Base-by-base conservation (phyloP, 2,329 filamentous ascomycete genomes). In the Graphilbum fragrans region DNA sequence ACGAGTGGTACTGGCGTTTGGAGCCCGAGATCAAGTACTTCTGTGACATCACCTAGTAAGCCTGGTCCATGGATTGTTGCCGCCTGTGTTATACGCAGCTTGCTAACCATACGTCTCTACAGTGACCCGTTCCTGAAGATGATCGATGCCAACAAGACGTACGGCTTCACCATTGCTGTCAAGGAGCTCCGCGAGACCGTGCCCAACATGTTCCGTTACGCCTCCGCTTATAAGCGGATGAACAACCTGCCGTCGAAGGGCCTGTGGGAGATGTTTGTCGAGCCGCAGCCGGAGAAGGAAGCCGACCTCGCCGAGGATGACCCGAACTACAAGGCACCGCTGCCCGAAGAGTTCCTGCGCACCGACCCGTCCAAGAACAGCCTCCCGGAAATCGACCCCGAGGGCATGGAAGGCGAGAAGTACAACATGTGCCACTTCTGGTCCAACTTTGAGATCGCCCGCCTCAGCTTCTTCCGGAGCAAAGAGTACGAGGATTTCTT, bases 381-480 rank as follows among this genome's bases (percentile, higher is more conserved):
- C 27, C 64, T 86, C n/a, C 79, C 82, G 23, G 79, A 92, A 34
- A 83, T 95, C 43, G 86, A 96, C 55, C 80, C 82, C 0, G 88
- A 96, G 56, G 76, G 80, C 34, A 98, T 98, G 92, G 90, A 96
- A 58, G 86, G 87, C 48, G 92, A 98, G 61, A 85, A 80, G 53
- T 98, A 98, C 71, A 98, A 98, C 66, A 98, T 98, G 92, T 98
- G 92, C 60, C 92, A 98, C 68, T 98, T 95, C 69, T 98, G 92
- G 92, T 94, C 87, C 61, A 98, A 98, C 61, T 98, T 98, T 52
- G 92, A 98, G 63, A 98, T 98, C 64, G 92, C 92, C 14, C 79
- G 80, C 45, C 74, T 98, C 46, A 82, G 86, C 64, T 98, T 87
- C 78, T 96, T 96, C 74, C 79, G 92, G 52, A 95, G 88, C 68